These are phyloP conservation scores for Globisporangium spiculum DNA, from an alignment of 352 stramenopile species.

Conservation along the genomic window DNA sequence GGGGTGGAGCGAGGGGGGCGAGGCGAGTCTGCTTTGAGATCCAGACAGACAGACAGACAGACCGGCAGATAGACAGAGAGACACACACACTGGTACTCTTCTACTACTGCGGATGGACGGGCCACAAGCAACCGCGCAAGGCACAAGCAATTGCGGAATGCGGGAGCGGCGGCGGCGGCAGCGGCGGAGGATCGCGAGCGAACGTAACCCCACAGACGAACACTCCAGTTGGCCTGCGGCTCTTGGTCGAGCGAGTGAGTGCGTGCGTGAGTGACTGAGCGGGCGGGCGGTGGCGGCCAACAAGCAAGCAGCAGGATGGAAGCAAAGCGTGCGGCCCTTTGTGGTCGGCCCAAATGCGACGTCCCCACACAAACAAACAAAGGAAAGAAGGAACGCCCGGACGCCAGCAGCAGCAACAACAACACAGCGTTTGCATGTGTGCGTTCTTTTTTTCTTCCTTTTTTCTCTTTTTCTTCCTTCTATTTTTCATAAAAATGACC, in stretches of 20 bases:
- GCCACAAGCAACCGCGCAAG: slow-evolving; percentile 2
- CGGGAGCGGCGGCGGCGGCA: background rate
- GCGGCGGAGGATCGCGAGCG: background rate
- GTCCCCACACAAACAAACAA: slow-evolving; percentile 1
- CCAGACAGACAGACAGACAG: slow-evolving; percentile 8
- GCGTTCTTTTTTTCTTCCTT: slow-evolving; percentile 9
- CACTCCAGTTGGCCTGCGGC: background rate
- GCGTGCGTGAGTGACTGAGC: background rate
- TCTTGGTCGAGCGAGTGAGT: background rate
- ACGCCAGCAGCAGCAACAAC: background rate
- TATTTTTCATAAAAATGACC: background rate
- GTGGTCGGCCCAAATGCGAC: background rate
- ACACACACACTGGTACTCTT: background rate
- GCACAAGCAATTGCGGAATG: slow-evolving; percentile 4
- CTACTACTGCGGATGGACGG: slow-evolving; percentile 7
- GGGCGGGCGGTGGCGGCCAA: background rate
- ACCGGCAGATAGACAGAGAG: background rate
- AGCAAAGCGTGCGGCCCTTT: background rate
- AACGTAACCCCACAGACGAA: background rate
- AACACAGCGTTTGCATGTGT: background rate
- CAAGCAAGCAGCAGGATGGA: background rate
- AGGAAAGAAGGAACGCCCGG: slow-evolving; percentile 5
- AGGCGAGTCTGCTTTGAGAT: slow-evolving; percentile 9
- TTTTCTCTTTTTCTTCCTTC: slow-evolving; percentile 6
- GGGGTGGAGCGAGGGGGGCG: slow-evolving; percentile 1